phyloP scores from a whole-genome alignment of 192 early-diverging fungal species.

The Backusella mclennaniae region DNA sequence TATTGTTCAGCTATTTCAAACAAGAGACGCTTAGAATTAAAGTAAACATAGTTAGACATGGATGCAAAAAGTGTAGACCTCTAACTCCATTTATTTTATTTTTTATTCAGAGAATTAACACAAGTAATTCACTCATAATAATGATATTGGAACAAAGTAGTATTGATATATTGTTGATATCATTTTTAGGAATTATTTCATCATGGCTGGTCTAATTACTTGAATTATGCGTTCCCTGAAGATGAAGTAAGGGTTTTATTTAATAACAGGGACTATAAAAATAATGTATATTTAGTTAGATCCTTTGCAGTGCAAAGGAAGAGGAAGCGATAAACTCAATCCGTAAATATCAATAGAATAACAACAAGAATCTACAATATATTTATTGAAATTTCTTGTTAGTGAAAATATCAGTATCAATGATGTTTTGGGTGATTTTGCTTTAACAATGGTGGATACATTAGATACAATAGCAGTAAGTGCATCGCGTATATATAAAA shows the following conservation, averaged over 20 bases:
- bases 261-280: background rate
- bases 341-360: constrained; percentile 37
- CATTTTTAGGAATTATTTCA: constrained; percentile 59
- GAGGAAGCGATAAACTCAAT: constrained; percentile 65
- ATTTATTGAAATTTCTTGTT: background rate
- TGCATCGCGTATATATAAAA: constrained; percentile 4
- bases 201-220: constrained; percentile 80
- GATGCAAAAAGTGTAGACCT: background rate
- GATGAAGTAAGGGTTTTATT: constrained; percentile 61
- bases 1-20: constrained; percentile 15
- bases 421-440: constrained; percentile 94
- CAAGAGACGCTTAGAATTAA: constrained; percentile 15
- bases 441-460: constrained; percentile 88
- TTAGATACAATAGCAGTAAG: constrained; percentile 81
- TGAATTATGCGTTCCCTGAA: constrained; percentile 81
- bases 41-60: background rate
- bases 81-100: background rate
- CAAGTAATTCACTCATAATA: constrained; percentile 6
- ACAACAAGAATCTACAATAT: background rate
- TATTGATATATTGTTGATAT: background rate
- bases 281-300: constrained; percentile 52
- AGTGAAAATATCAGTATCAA: constrained; percentile 66
- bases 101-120: constrained; percentile 12
- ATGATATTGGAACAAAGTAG: background rate
- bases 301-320: constrained; percentile 78